phyloP scores from a whole-genome alignment of 140 eudicot genomes.

The Oenanthe javanica region DNA sequence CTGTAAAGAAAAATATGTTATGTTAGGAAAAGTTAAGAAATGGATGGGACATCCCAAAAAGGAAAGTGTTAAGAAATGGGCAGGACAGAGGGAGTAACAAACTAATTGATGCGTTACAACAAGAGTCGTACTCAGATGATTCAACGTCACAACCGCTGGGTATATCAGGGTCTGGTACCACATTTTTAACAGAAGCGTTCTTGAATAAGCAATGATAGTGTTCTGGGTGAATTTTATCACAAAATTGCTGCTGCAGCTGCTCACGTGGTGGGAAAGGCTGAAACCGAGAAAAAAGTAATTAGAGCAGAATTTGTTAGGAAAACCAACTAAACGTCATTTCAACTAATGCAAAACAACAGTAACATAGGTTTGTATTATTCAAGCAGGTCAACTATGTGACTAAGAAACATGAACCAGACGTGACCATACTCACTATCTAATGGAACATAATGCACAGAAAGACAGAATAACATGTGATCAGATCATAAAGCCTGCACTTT shows the following conservation, averaged over 20 bases:
- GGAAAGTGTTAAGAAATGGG: too few relatives aligned
- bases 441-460: background rate
- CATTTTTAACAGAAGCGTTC: constrained; percentile 48
- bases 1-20: too few relatives aligned
- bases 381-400: background rate
- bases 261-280: constrained; percentile 63
- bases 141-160: constrained; percentile 62
- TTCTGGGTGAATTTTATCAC: constrained; percentile 39
- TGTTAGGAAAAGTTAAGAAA: too few relatives aligned
- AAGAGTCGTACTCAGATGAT: constrained; percentile 56
- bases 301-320: background rate
- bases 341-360: background rate
- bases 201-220: constrained; percentile 45
- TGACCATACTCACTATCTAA: background rate
- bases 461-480: background rate
- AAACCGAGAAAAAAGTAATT: background rate
- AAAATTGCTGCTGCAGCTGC: constrained; percentile 61
- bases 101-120: background rate
- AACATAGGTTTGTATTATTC: background rate
- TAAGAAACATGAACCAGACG: background rate
- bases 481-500: background rate
- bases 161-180: constrained; percentile 74
- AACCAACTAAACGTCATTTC: background rate
- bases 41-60: too few relatives aligned
- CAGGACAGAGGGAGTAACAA: too few relatives aligned